These are phyloP conservation scores for Leucosporidium yakuticum DNA, from an alignment of 768 basidiomycete species.

Conservation along the genomic window DNA sequence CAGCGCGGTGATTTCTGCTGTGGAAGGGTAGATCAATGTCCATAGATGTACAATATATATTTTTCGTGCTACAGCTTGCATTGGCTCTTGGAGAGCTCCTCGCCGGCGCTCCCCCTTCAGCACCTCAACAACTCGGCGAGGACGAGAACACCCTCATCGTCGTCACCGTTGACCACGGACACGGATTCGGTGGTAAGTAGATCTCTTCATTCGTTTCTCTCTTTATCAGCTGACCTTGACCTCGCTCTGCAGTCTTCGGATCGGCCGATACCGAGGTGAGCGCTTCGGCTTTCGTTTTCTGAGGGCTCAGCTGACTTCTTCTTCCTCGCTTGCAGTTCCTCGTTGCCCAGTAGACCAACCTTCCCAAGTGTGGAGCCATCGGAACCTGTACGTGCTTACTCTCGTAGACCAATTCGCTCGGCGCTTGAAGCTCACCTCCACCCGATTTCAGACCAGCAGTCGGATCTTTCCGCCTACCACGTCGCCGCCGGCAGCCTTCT, in stretches of 20 bases:
- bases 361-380: slow-evolving; percentile 43
- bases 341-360: slow-evolving; percentile 37
- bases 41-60: no score
- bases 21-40: no score
- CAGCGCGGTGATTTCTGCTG: no score
- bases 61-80: no score
- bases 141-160: slow-evolving; percentile 45
- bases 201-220: not conserved
- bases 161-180: slow-evolving; percentile 43
- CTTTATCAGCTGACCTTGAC: slow-evolving; percentile 16
- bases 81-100: slow-evolving; percentile 46
- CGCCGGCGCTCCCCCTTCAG: slow-evolving; percentile 44
- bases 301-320: no score
- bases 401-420: no score
- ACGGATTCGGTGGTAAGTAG: slow-evolving; percentile 35
- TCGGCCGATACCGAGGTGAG: slow-evolving; percentile 38
- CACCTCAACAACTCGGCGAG: slow-evolving; percentile 43
- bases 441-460: slow-evolving; percentile 33
- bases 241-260: slow-evolving; percentile 45
- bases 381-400: slow-evolving; percentile 37
- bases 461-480: slow-evolving; percentile 43
- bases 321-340: slow-evolving; percentile 37
- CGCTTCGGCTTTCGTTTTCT: not conserved
- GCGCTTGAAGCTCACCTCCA: no score
- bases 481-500: slow-evolving; percentile 32